These are phyloP conservation scores for Hypoxylon lenormandii DNA, from an alignment of 495 filamentous ascomycete genomes.

Conservation along the genomic window DNA sequence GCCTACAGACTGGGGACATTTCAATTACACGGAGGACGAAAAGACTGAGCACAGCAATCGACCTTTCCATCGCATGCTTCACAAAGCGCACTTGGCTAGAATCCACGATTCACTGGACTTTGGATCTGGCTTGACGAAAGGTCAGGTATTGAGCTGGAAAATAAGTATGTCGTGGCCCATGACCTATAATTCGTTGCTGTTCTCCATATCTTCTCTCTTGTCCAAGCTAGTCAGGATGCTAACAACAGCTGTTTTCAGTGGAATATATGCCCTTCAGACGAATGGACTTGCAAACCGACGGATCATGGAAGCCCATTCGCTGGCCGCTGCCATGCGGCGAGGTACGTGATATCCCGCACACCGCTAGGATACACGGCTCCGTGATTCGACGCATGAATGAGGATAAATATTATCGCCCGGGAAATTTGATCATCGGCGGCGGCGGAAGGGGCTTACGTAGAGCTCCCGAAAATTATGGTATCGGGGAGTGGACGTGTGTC, in stretches of 20 bases:
- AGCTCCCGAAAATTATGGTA: conserved; percentile 72
- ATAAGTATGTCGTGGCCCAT: conserved; percentile 57
- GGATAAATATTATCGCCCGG: conserved; percentile 75
- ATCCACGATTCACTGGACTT: conserved; percentile 82
- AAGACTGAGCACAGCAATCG: conserved; percentile 11
- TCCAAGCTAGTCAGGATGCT: background rate
- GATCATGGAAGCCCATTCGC: conserved; percentile 82
- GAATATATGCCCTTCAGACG: conserved; percentile 86
- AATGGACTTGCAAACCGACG: conserved; percentile 80
- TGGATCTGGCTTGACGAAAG: conserved; percentile 68
- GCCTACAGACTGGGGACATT: conserved; percentile 33
- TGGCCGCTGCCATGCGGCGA: conserved; percentile 86
- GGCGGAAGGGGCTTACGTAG: conserved; percentile 73
- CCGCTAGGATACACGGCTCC: conserved; percentile 76
- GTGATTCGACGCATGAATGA: conserved; percentile 79
- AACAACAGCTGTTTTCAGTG: conserved; percentile 55
- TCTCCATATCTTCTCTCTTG: background rate
- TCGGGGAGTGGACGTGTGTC: conserved; percentile 78
- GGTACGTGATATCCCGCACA: conserved; percentile 79
- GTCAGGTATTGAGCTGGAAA: conserved; percentile 77
- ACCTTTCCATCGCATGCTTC: conserved; percentile 68
- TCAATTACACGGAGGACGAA: conserved; percentile 31
- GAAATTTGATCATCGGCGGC: conserved; percentile 83
- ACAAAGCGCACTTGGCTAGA: conserved; percentile 68
- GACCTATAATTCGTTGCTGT: too few relatives aligned